These are phyloP conservation scores for Coniella lustricola DNA, from an alignment of 2,329 filamentous ascomycete species.

Conservation along the genomic window DNA sequence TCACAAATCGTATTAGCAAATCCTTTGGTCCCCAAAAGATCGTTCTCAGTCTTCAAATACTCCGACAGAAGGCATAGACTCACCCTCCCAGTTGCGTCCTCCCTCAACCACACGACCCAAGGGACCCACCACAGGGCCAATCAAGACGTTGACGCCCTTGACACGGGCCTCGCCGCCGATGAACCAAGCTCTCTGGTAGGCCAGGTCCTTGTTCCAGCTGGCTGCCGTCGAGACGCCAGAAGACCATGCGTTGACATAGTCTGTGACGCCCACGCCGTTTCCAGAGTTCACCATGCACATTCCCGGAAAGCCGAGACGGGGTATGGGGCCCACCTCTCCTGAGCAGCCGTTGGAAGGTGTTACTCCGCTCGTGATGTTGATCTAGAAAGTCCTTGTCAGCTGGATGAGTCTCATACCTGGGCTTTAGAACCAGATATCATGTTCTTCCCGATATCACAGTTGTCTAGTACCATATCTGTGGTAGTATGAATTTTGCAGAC, in stretches of 20 bases:
- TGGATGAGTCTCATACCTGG: no score
- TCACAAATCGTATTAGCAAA: background rate
- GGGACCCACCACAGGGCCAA: constrained; percentile 55
- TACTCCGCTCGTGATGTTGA: constrained; percentile 66
- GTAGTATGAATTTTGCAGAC: no score
- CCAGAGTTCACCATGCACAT: constrained; percentile 68
- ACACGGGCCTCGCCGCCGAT: constrained; percentile 66
- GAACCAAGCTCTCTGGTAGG: constrained; percentile 58
- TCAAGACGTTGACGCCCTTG: constrained; percentile 67
- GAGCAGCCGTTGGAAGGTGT: constrained; percentile 42
- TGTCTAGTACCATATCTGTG: no score
- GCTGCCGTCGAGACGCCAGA: constrained; percentile 65
- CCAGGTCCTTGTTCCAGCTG: constrained; percentile 62
- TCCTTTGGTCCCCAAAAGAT: no score
- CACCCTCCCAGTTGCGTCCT: constrained; percentile 52
- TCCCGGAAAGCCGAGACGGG: constrained; percentile 47
- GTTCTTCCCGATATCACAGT: no score
- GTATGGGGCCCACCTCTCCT: constrained; percentile 38
- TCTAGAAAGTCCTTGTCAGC: no score
- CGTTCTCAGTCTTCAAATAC: background rate
- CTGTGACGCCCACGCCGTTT: constrained; percentile 57
- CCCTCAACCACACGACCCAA: constrained; percentile 58
- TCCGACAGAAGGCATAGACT: background rate
- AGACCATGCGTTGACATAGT: constrained; percentile 63
- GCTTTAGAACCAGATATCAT: no score